Evolutionary conservation across 495 filamentous ascomycete genomes (phyloP).

Genomic region (Hypoxylon cercidicola): DNA sequence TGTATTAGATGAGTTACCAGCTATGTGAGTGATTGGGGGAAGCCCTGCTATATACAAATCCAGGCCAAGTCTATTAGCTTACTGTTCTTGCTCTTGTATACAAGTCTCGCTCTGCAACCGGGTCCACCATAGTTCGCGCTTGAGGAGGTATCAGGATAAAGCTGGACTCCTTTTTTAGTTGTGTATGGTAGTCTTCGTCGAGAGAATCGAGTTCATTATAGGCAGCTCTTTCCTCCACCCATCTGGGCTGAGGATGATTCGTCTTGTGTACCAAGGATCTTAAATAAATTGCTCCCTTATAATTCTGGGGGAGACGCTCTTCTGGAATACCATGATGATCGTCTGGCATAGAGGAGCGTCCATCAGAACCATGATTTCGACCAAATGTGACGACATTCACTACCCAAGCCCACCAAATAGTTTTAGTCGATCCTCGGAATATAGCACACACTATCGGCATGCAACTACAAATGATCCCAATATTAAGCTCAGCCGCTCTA

Average conservation of each 20-base stretch:
- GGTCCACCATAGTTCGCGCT: too few species aligned
- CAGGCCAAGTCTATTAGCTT: too few species aligned
- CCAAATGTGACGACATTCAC: not conserved
- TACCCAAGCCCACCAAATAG: not conserved
- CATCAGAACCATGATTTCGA: not conserved
- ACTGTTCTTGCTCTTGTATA: not conserved
- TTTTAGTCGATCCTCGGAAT: not conserved
- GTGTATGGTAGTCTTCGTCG: slow-evolving; percentile 8
- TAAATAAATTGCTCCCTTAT: not conserved
- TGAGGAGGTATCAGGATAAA: not conserved
- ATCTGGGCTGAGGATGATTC: too few species aligned
- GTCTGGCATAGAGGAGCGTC: not conserved
- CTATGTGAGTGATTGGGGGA: too few species aligned
- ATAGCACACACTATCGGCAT: slow-evolving; percentile 6
- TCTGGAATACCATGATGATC: not conserved
- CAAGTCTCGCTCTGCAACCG: too few species aligned
- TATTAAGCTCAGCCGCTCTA: slow-evolving; percentile 17
- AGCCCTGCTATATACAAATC: too few species aligned
- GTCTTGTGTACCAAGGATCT: not conserved
- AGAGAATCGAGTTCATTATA: slow-evolving; percentile 5
- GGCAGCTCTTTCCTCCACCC: not conserved
- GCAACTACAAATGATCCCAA: slow-evolving; percentile 8
- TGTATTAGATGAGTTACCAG: too few species aligned
- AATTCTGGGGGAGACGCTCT: not conserved
- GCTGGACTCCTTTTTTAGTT: not conserved